Conservation (phyloP, 2,329 filamentous ascomycete genomes). For the Phoma herbarum region DNA sequence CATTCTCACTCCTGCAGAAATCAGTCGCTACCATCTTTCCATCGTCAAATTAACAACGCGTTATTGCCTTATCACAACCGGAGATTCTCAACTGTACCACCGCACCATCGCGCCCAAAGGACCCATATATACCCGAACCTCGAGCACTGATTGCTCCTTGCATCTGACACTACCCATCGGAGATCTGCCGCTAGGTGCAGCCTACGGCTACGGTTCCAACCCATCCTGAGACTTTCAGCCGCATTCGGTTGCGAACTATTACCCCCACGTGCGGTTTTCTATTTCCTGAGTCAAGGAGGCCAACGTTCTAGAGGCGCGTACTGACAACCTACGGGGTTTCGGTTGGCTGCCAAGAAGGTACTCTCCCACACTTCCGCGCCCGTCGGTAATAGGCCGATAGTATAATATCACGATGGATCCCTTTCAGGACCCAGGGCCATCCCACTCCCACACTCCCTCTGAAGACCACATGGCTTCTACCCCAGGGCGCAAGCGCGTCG, state of each 20-base stretch:
- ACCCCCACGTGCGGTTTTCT: conserved; percentile 29
- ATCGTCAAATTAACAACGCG: neutral
- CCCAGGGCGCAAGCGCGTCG: conserved; percentile 46
- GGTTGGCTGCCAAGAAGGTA: conserved; percentile 14
- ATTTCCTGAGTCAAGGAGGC: conserved; percentile 26
- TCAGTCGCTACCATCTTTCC: conserved; percentile 5
- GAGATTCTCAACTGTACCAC: conserved; percentile 13
- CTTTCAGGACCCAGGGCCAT: conserved; percentile 32
- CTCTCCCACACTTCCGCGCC: conserved; percentile 8
- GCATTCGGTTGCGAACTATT: conserved; percentile 22
- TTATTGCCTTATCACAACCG: conserved; percentile 5
- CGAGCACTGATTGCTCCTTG: conserved; percentile 27
- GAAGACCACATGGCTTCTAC: conserved; percentile 42
- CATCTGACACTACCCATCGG: conserved; percentile 25
- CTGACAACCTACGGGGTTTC: conserved; percentile 17
- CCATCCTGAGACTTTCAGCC: conserved; percentile 24
- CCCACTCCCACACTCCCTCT: conserved; percentile 25
- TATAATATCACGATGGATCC: conserved; percentile 42
- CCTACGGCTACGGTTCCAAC: conserved; percentile 25
- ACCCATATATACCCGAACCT: conserved; percentile 32
- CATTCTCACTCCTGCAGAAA: conserved; percentile 1
- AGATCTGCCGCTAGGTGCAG: conserved; percentile 31
- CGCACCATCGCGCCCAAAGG: conserved; percentile 20
- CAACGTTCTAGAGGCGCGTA: conserved; percentile 26
- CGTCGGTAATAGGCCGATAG: conserved; percentile 18